Evolutionary conservation across 2,329 filamentous ascomycete species (phyloP), one percentile per base, ranked within the genome.

Genomic region (Dactylonectria macrodidyma): DNA sequence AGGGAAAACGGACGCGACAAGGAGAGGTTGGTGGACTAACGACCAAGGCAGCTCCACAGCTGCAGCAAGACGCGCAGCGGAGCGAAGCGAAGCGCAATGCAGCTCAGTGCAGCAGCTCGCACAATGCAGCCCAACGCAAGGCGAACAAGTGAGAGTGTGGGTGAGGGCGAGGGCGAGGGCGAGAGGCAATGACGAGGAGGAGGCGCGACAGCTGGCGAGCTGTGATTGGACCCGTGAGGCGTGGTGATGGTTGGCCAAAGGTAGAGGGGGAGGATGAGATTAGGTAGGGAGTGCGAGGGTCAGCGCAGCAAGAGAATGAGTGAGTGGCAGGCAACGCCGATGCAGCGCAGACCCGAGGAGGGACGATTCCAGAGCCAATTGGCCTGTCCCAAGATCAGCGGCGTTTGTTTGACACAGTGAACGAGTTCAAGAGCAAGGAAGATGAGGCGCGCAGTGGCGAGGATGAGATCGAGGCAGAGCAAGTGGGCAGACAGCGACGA

Each of bases 181-280:
- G 48, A 66, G 56, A 75, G 70, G 65, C 70, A 71, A 66, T 68
- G 71, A 70, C 66, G 77, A 68, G 69, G 72, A 66, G 67, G 60
- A 68, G 60, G 75, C 74, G 71, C 71, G 78, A 79, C 78, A 80
- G 79, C 71, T 80, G 78, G 79, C 79, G 73, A 62, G 72, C 72
- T 74, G 69, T 80, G 79, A 80, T 80, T 80, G 79, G 78, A 69
- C 66, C 71, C 51, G 57, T 50, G 67, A 59, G 66, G 59, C 56
- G 66, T 73, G 73, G 66, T 69, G 70, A 75, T 71, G 66, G 73
- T 73, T 71, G 69, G 66, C 62, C 65, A 62, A 47, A 34, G 47
- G 56, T 36, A 22, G 57, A 73, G 67, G 55, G 50, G 54, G 62
- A 71, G 63, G 71, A 73, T 70, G 67, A 68, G 71, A 74, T 71